A percentile compares a stretch with the other conserved stretches of the same genome.
Evolutionary conservation across 2,329 filamentous ascomycete species (phyloP).

Genomic region (Coniochaeta prunicola): DNA sequence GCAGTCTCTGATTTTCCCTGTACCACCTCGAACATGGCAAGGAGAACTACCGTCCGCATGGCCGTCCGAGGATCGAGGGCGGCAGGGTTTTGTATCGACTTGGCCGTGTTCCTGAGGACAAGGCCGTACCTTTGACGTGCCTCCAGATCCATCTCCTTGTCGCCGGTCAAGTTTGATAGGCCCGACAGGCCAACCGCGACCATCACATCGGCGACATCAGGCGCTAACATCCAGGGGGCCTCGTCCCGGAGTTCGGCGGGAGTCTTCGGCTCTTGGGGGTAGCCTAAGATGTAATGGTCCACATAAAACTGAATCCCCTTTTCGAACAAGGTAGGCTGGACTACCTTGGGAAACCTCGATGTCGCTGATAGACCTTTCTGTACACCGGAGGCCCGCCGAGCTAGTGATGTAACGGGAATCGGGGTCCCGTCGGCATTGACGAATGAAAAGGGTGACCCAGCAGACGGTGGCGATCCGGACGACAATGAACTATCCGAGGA

Average conservation of each 20-base stretch:
- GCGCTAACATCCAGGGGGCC: slow-evolving; percentile 29
- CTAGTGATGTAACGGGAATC: background rate
- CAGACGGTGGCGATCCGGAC: slow-evolving; percentile 12
- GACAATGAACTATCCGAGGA: slow-evolving; percentile 13
- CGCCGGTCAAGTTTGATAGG: slow-evolving; percentile 44
- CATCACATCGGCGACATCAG: slow-evolving; percentile 40
- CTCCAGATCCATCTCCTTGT: slow-evolving; percentile 34
- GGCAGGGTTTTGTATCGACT: slow-evolving; percentile 27
- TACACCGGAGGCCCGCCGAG: slow-evolving; percentile 6
- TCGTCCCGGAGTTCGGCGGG: slow-evolving; percentile 27
- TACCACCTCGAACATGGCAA: slow-evolving; percentile 57
- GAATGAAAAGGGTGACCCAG: slow-evolving; percentile 8
- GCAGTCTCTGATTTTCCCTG: slow-evolving; percentile 38
- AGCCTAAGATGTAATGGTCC: slow-evolving; percentile 41
- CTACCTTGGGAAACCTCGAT: slow-evolving; percentile 19
- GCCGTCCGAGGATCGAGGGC: slow-evolving; percentile 32
- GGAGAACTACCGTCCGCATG: slow-evolving; percentile 45
- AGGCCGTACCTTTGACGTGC: slow-evolving; percentile 46
- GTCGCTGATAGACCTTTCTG: slow-evolving; percentile 4
- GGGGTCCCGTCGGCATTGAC: background rate
- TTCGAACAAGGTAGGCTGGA: slow-evolving; percentile 37
- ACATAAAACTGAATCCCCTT: slow-evolving; percentile 44
- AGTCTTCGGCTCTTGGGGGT: slow-evolving; percentile 39
- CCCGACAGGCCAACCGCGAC: slow-evolving; percentile 51
- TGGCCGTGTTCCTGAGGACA: slow-evolving; percentile 40